These are phyloP conservation scores for Aspergillus pseudoviridinutans DNA, from an alignment of 2,329 filamentous ascomycete genomes.

Conservation along the genomic window DNA sequence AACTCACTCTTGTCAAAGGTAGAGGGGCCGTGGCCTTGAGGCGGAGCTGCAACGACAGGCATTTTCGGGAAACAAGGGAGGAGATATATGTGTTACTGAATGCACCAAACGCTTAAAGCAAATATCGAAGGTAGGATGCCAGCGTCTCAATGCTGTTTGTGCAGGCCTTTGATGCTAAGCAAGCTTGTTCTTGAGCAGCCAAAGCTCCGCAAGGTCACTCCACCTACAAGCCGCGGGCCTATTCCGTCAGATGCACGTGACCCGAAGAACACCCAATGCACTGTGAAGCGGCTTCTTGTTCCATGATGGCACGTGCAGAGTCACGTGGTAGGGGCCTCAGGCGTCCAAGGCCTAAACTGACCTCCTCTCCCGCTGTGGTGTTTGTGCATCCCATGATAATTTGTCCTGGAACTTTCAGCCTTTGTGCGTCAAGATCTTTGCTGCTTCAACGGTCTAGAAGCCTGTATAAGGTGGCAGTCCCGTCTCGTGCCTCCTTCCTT, in stretches of 20 bases:
- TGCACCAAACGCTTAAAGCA: background rate
- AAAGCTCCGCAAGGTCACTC: background rate
- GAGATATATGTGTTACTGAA: background rate
- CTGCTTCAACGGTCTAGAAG: constrained; percentile 24
- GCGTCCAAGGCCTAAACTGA: constrained; percentile 16
- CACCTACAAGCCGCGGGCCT: constrained; percentile 8
- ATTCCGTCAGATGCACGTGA: background rate
- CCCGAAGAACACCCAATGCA: background rate
- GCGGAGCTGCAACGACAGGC: constrained; percentile 55
- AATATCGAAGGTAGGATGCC: background rate
- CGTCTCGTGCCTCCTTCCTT: constrained; percentile 26
- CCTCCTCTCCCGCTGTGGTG: constrained; percentile 19
- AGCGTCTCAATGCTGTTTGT: background rate
- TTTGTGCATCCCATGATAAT: constrained; percentile 23
- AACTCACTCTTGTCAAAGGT: constrained; percentile 67
- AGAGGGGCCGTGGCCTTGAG: constrained; percentile 55
- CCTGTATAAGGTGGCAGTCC: constrained; percentile 28
- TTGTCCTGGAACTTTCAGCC: constrained; percentile 20
- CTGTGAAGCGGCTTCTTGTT: background rate
- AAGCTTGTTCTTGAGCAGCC: background rate
- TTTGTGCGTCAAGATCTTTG: constrained; percentile 15
- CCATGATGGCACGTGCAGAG: constrained; percentile 11
- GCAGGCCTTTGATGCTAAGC: background rate
- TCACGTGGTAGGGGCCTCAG: constrained; percentile 17
- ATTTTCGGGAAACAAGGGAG: constrained; percentile 35